Conservation (phyloP, 345 rosid species). For the Camelina sativa region DNA sequence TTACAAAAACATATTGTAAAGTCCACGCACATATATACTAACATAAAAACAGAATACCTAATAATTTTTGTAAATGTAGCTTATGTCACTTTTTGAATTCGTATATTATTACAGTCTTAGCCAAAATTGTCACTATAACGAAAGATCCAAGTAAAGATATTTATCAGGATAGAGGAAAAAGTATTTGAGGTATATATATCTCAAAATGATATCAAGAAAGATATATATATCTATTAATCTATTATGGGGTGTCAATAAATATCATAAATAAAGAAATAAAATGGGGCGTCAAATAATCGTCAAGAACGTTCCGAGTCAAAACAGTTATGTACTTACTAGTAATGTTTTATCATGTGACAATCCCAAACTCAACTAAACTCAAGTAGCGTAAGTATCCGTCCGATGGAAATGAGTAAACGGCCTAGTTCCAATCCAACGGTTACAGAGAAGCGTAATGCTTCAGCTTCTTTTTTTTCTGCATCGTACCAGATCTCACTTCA, state of each 20-base stretch:
- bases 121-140: neutral
- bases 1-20: neutral
- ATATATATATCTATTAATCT: too few species aligned
- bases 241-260: neutral
- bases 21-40: neutral
- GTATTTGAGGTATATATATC: neutral
- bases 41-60: too few species aligned
- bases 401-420: constrained; percentile 2
- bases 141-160: neutral
- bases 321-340: neutral
- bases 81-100: neutral
- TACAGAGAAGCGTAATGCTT: neutral
- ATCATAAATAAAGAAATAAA: neutral
- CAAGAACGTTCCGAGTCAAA: constrained; percentile 27
- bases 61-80: neutral
- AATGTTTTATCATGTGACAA: constrained; percentile 28
- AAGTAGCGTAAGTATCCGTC: constrained; percentile 13
- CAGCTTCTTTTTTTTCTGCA: neutral
- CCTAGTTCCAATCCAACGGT: constrained; percentile 26
- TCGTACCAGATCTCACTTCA: constrained; percentile 29
- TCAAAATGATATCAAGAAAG: constrained; percentile 1
- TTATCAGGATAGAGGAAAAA: neutral
- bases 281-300: neutral
- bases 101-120: neutral
- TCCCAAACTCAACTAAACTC: neutral